These are phyloP conservation scores for Mycocentrospora acerina DNA, from an alignment of 2,329 filamentous ascomycete species.

Conservation along the genomic window DNA sequence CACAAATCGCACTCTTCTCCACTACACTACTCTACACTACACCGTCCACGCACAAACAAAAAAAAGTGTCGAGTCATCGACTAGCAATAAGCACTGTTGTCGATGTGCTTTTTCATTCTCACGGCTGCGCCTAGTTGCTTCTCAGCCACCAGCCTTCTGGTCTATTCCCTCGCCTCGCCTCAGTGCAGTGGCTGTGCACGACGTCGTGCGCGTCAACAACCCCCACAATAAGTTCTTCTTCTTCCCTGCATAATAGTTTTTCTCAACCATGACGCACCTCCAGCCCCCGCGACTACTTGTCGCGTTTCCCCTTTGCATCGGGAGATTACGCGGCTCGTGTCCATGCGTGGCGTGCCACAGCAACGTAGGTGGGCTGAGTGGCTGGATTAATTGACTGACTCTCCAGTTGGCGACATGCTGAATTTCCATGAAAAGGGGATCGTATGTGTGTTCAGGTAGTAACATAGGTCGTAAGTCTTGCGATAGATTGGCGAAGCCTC, in stretches of 20 bases:
- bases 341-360: no score
- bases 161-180: slow-evolving; percentile 1
- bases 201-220: slow-evolving; percentile 5
- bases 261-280: slow-evolving; percentile 5
- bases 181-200: slow-evolving; percentile 12
- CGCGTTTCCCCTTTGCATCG: no score
- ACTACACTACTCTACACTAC: no score
- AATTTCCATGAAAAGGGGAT: background rate
- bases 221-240: slow-evolving; percentile 8
- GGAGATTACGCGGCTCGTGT: no score
- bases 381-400: background rate
- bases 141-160: slow-evolving; percentile 6
- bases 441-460: slow-evolving; percentile 8
- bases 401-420: background rate
- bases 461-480: slow-evolving; percentile 7
- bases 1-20: no score
- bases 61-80: no score
- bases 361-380: background rate
- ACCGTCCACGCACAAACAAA: background rate
- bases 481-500: slow-evolving; percentile 4
- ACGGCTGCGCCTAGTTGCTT: slow-evolving; percentile 2
- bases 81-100: no score
- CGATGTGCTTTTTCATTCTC: background rate
- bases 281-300: no score
- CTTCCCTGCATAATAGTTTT: slow-evolving; percentile 7